These are phyloP conservation scores for Gaertneriomyces sp. DNA, from an alignment of 192 early-diverging fungal species.

Conservation along the genomic window DNA sequence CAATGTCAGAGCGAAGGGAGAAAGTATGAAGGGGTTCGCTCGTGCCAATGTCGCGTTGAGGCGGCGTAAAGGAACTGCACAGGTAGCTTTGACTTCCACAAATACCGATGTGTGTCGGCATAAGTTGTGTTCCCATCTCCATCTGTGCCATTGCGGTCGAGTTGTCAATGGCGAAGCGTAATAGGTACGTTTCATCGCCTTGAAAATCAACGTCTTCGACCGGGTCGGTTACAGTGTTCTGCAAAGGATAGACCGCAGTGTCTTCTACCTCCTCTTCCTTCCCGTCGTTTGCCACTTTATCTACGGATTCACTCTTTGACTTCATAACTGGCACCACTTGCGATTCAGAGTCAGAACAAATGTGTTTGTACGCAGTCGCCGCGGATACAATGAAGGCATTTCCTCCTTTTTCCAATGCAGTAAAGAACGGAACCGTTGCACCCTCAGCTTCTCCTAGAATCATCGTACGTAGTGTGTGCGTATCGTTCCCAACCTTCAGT, in stretches of 20 bases:
- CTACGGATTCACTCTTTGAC: too few relatives aligned
- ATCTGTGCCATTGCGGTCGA: background rate
- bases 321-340: too few relatives aligned
- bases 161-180: background rate
- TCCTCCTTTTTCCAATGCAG: conserved; percentile 1
- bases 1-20: conserved; percentile 18
- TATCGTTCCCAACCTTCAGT: background rate
- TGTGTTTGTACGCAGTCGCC: background rate
- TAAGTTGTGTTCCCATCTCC: background rate
- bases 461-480: background rate
- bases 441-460: background rate
- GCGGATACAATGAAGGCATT: background rate
- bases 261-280: background rate
- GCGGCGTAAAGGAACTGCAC: conserved; percentile 7
- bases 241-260: background rate
- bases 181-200: conserved; percentile 5
- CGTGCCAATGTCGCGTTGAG: background rate
- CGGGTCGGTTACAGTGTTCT: conserved; percentile 25
- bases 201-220: conserved; percentile 39
- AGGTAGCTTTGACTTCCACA: conserved; percentile 20
- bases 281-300: background rate
- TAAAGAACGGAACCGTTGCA: background rate
- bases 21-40: background rate
- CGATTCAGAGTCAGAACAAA: too few relatives aligned
- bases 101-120: conserved; percentile 5